phyloP scores from a whole-genome alignment of 805 yeast species.

The Metschnikowia borealis region DNA sequence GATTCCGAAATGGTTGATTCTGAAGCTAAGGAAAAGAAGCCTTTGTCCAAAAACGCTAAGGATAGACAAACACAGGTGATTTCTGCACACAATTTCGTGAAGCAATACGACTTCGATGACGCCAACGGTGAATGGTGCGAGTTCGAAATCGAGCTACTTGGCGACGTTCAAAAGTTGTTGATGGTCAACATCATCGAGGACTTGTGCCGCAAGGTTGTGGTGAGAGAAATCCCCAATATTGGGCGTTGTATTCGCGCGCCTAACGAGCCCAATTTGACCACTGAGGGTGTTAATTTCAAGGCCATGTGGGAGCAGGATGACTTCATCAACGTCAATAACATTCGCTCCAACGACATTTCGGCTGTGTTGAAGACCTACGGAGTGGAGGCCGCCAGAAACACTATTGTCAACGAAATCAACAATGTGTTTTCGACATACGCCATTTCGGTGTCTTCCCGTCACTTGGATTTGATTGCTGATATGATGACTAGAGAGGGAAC shows the following conservation, averaged over 20 bases:
- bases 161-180: slow-evolving; percentile 84
- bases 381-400: slow-evolving; percentile 98
- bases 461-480: slow-evolving; percentile 94
- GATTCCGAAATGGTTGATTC: slow-evolving; percentile 16
- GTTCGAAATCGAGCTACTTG: slow-evolving; percentile 76
- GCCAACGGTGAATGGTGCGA: slow-evolving; percentile 87
- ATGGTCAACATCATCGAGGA: slow-evolving; percentile 97
- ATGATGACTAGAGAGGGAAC: slow-evolving; percentile 99
- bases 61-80: slow-evolving; percentile 84
- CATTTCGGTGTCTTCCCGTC: slow-evolving; percentile 87
- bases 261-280: slow-evolving; percentile 60
- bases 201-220: slow-evolving; percentile 83
- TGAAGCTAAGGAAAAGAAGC: slow-evolving; percentile 12
- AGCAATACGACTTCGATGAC: slow-evolving; percentile 88
- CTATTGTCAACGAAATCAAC: slow-evolving; percentile 92
- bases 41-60: slow-evolving; percentile 58
- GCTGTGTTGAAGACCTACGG: slow-evolving; percentile 91
- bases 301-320: slow-evolving; percentile 99
- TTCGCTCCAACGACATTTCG: slow-evolving; percentile 87
- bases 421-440: slow-evolving; percentile 96
- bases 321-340: slow-evolving; percentile 83
- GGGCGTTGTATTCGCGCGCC: slow-evolving; percentile 88
- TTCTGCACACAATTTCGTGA: slow-evolving; percentile 65
- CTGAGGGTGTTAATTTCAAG: slow-evolving; percentile 97
- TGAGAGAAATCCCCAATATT: slow-evolving; percentile 84